Conservation (phyloP, 2,329 filamentous ascomycete species). For the Graphilbum fragrans region DNA sequence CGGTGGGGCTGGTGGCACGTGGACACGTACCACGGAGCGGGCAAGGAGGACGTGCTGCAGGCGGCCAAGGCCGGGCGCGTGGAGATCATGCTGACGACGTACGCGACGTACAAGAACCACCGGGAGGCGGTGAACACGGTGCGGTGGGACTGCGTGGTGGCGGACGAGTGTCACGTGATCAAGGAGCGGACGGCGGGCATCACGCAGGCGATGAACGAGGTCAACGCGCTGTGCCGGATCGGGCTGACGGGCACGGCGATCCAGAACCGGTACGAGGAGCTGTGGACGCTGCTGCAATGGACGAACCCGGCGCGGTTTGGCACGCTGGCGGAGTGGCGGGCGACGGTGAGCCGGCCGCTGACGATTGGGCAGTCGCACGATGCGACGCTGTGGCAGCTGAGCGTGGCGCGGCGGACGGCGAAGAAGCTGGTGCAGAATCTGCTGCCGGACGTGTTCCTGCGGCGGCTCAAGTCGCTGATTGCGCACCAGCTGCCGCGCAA, state of each 20-base stretch:
- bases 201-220: constrained; percentile 75
- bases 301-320: constrained; percentile 70
- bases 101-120: constrained; percentile 76
- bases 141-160: constrained; percentile 86
- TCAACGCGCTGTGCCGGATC: constrained; percentile 86
- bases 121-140: constrained; percentile 66
- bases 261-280: constrained; percentile 93
- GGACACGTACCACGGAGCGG: constrained; percentile 64
- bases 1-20: constrained; percentile 96
- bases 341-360: constrained; percentile 65
- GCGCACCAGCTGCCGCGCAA: constrained; percentile 90
- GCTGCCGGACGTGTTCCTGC: constrained; percentile 78
- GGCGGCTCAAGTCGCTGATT: constrained; percentile 86
- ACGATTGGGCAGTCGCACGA: constrained; percentile 87
- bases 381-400: constrained; percentile 72
- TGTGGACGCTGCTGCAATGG: constrained; percentile 96
- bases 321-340: constrained; percentile 60
- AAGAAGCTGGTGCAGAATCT: constrained; percentile 77
- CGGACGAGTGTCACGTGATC: constrained; percentile 84
- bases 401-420: constrained; percentile 68
- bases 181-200: constrained; percentile 70
- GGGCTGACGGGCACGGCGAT: constrained; percentile 93
- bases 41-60: constrained; percentile 57
- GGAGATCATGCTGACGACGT: constrained; percentile 92
- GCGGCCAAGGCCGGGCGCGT: constrained; percentile 64